Conservation (phyloP, 208 protist genomes). For the Acanthamoeba lenticulata region DNA sequence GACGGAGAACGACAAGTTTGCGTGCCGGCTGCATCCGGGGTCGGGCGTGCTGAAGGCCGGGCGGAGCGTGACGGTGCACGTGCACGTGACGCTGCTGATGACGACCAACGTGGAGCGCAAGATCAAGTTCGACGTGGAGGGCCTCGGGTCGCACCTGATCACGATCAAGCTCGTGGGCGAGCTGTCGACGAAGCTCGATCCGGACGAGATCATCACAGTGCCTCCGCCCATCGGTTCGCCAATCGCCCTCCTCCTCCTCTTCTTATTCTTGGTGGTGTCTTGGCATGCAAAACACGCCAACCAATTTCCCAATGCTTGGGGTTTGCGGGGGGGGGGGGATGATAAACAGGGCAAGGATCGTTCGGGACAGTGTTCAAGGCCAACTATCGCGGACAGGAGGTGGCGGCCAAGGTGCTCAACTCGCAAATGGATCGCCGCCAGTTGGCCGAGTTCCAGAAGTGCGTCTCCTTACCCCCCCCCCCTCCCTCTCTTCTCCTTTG, state of each 20-base stretch:
- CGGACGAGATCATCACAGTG: conserved; percentile 29
- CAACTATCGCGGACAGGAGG: conserved; percentile 50
- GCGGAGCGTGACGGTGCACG: neutral
- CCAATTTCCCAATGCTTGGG: no score
- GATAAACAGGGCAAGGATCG: no score
- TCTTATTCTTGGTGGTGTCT: no score
- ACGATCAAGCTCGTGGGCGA: conserved; percentile 20
- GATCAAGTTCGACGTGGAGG: conserved; percentile 29
- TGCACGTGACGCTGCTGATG: conserved; percentile 13
- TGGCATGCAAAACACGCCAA: no score
- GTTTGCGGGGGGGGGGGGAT: no score
- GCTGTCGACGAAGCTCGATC: conserved; percentile 32
- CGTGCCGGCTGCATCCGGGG: neutral
- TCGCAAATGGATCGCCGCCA: conserved; percentile 33
- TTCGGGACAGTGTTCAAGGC: conserved; percentile 67
- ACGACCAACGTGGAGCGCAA: neutral
- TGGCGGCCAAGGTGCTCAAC: conserved; percentile 55
- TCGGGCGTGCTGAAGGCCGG: neutral
- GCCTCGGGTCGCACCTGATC: conserved; percentile 19
- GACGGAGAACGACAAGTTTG: conserved; percentile 7
- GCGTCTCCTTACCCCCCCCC: neutral
- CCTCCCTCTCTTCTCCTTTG: no score
- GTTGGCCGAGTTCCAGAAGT: conserved; percentile 26
- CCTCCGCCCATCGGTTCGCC: conserved; percentile 1
- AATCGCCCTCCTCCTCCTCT: no score